These are phyloP conservation scores for Colletotrichum sp. DNA, from an alignment of 2,329 filamentous ascomycete genomes.

Conservation along the genomic window DNA sequence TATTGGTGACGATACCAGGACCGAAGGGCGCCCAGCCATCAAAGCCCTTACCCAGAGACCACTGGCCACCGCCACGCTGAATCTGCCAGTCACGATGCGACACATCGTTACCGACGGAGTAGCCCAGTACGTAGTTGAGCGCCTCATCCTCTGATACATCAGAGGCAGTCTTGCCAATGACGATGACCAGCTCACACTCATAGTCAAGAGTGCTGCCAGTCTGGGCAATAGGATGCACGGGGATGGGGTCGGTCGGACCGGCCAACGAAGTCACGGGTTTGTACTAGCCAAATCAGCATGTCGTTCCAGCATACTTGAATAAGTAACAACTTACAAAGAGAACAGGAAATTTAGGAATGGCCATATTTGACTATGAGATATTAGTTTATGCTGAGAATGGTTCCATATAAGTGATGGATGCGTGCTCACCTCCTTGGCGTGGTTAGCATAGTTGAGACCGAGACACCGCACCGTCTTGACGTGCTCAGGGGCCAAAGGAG, in stretches of 20 bases:
- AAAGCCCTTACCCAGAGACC: slow-evolving; percentile 76
- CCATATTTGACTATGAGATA: slow-evolving; percentile 59
- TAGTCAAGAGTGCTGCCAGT: slow-evolving; percentile 73
- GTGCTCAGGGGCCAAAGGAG: slow-evolving; percentile 67
- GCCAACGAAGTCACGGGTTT: slow-evolving; percentile 72
- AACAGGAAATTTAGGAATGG: slow-evolving; percentile 73
- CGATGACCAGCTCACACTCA: slow-evolving; percentile 78
- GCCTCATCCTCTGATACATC: slow-evolving; percentile 71
- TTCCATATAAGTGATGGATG: background rate
- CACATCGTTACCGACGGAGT: slow-evolving; percentile 80
- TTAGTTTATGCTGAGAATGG: background rate
- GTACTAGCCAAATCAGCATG: slow-evolving; percentile 44
- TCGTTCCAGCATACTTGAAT: too few species aligned
- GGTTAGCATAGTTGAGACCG: slow-evolving; percentile 74
- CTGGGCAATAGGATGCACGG: slow-evolving; percentile 70
- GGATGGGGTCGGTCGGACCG: slow-evolving; percentile 70
- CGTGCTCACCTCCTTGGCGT: slow-evolving; percentile 65
- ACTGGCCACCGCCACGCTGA: slow-evolving; percentile 71
- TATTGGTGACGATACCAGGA: slow-evolving; percentile 69
- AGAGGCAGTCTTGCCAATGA: slow-evolving; percentile 72
- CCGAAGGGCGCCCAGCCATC: slow-evolving; percentile 79
- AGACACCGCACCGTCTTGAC: slow-evolving; percentile 72
- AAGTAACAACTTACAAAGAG: slow-evolving; percentile 63
- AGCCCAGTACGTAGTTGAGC: slow-evolving; percentile 76
- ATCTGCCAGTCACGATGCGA: slow-evolving; percentile 81